Percentiles rank a stretch among this genome's conserved stretches.
Evolutionary conservation across 305 asterid genomes (phyloP).

Genomic region (Withania somnifera): DNA sequence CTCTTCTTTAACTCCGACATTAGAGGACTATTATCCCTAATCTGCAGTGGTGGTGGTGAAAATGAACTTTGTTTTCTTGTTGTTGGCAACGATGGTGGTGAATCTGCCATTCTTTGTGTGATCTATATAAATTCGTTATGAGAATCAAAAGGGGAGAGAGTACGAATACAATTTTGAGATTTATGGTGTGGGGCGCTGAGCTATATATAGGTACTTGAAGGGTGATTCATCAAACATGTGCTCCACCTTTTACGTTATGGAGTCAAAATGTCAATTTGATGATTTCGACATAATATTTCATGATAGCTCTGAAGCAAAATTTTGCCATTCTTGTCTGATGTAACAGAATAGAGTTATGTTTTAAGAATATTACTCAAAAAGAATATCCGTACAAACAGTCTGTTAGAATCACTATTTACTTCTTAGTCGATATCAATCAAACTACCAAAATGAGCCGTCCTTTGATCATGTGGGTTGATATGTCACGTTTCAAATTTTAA

Average conservation of each 20-base stretch:
- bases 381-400: too few species aligned
- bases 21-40: background rate
- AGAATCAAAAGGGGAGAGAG: background rate
- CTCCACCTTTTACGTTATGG: background rate
- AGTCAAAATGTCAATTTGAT: background rate
- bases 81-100: constrained; percentile 4
- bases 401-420: too few species aligned
- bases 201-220: background rate
- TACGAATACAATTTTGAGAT: background rate
- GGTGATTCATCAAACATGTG: background rate
- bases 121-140: background rate
- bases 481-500: background rate
- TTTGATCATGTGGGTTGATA: background rate
- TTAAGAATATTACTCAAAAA: background rate
- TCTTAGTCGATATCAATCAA: too few species aligned
- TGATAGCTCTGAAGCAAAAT: background rate
- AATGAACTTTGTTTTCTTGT: constrained; percentile 10
- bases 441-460: background rate
- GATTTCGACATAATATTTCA: background rate
- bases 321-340: background rate
- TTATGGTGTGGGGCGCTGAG: background rate
- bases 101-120: constrained; percentile 5
- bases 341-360: background rate
- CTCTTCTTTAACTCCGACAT: constrained; percentile 16
- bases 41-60: background rate